These are phyloP conservation scores for Escovopsis weberi DNA, from an alignment of 2,329 filamentous ascomycete species.

Conservation along the genomic window DNA sequence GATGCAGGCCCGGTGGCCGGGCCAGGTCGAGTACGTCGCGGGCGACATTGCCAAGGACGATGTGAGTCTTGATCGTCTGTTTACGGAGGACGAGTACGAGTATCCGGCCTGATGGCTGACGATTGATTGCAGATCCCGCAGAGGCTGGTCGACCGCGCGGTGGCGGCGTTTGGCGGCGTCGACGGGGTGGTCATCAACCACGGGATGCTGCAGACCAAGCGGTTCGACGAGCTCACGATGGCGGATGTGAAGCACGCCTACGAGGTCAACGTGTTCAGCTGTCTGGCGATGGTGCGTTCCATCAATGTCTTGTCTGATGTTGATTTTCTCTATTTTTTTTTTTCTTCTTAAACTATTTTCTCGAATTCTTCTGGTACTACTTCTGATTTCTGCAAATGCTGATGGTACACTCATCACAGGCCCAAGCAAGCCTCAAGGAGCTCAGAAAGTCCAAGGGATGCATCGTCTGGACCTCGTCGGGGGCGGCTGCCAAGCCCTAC, in stretches of 20 bases:
- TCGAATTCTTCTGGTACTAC: no score
- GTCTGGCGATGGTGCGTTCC: constrained; percentile 53
- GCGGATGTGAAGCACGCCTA: constrained; percentile 65
- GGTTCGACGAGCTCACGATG: constrained; percentile 49
- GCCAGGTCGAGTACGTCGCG: constrained; percentile 39
- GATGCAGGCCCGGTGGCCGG: constrained; percentile 35
- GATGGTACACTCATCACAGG: constrained; percentile 26
- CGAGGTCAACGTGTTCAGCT: constrained; percentile 78
- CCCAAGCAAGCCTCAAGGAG: constrained; percentile 53
- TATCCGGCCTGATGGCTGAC: not conserved
- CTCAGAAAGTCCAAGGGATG: constrained; percentile 55
- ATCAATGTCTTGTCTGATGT: not conserved
- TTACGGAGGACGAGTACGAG: not conserved
- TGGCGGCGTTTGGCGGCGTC: constrained; percentile 53
- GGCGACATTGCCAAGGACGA: constrained; percentile 40
- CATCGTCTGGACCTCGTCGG: constrained; percentile 68
- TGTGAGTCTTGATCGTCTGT: constrained; percentile 20
- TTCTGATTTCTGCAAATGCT: no score
- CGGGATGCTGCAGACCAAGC: constrained; percentile 63
- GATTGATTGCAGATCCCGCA: constrained; percentile 31
- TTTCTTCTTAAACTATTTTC: no score
- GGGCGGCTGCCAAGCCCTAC: constrained; percentile 54
- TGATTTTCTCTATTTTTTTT: no score
- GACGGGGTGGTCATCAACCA: constrained; percentile 86
- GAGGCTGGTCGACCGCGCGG: constrained; percentile 49